Conservation (phyloP, 2,329 filamentous ascomycete species). For the Phyllosticta citriasiana region DNA sequence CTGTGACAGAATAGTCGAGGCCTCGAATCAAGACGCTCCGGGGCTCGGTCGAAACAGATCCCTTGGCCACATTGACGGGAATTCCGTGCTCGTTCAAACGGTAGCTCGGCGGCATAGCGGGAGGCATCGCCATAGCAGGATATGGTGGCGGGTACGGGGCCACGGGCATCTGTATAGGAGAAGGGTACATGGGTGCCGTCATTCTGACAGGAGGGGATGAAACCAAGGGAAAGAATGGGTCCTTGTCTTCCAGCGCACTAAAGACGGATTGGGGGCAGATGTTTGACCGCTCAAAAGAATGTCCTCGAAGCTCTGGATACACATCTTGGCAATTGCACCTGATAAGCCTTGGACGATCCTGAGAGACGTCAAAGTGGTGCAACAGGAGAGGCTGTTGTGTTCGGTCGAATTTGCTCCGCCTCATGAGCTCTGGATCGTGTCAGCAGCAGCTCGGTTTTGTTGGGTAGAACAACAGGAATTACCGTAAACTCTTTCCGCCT, state of each 20-base stretch:
- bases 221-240: neutral
- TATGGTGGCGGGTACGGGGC: conserved; percentile 11
- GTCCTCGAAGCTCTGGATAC: conserved; percentile 19
- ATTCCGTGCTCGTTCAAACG: conserved; percentile 23
- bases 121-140: neutral
- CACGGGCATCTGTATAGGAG: neutral
- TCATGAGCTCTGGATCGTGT: neutral
- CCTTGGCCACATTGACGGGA: conserved; percentile 27
- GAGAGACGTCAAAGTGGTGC: conserved; percentile 13
- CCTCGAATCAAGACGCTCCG: conserved; percentile 28
- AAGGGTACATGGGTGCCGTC: conserved; percentile 13
- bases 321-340: conserved; percentile 25
- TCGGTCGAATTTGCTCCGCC: conserved; percentile 20
- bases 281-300: conserved; percentile 21
- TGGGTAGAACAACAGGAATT: neutral
- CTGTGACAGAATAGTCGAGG: conserved; percentile 20
- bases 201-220: conserved; percentile 2
- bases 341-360: conserved; percentile 19
- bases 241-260: neutral
- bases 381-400: conserved; percentile 17
- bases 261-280: conserved; percentile 20
- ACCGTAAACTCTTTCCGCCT: conserved; percentile 18
- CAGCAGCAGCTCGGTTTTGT: conserved; percentile 17
- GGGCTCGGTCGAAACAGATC: conserved; percentile 26
- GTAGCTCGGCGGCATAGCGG: conserved; percentile 16